These are phyloP conservation scores for Selenicereus undatus DNA, from an alignment of 148 eudicot genomes.

Conservation along the genomic window DNA sequence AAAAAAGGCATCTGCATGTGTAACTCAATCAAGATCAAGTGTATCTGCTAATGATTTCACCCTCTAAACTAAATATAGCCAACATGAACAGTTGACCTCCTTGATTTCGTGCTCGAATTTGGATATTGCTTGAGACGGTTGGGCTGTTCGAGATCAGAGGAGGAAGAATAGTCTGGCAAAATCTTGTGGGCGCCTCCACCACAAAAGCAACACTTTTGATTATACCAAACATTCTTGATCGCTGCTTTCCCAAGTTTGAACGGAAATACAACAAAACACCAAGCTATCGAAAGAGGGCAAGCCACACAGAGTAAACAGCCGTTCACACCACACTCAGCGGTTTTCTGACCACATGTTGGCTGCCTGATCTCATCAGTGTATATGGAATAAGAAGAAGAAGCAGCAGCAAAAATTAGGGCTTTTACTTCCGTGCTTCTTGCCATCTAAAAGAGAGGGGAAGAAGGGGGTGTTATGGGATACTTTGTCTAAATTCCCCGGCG, in stretches of 20 bases:
- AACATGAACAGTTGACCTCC: neutral
- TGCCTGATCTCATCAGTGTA: neutral
- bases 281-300: slow-evolving; percentile 4
- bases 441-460: neutral
- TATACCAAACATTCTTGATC: slow-evolving; percentile 2
- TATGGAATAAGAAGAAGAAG: neutral
- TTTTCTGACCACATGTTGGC: neutral
- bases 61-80: neutral
- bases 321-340: neutral
- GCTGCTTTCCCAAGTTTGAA: neutral
- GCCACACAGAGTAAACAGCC: neutral
- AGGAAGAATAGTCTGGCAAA: neutral
- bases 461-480: neutral
- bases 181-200: neutral
- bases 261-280: neutral
- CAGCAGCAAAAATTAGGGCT: neutral
- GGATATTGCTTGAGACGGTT: neutral
- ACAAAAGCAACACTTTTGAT: neutral
- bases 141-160: neutral
- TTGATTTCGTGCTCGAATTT: neutral
- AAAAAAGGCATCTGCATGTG: neutral
- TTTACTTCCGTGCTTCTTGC: neutral
- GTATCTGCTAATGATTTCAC: neutral
- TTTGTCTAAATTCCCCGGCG: no score
- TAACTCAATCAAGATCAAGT: neutral